These are phyloP conservation scores for Cardiospermum halicacabum DNA, from an alignment of 345 rosid species.

Conservation along the genomic window DNA sequence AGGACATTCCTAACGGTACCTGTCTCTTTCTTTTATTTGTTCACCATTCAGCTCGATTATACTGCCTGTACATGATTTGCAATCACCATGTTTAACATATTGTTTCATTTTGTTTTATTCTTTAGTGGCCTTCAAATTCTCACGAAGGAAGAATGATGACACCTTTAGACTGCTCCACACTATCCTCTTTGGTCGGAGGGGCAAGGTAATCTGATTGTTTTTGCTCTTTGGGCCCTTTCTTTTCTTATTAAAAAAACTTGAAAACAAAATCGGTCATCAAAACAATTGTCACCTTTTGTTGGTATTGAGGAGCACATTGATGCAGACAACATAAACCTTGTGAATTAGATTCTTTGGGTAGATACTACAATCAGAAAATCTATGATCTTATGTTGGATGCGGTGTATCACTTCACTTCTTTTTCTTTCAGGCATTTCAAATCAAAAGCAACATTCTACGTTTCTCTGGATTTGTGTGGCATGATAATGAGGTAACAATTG, in stretches of 20 bases:
- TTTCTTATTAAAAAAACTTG: not conserved
- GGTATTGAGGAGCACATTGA: not conserved
- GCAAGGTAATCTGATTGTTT: slow-evolving; percentile 47
- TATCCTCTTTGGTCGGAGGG: slow-evolving; percentile 78
- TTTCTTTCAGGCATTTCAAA: slow-evolving; percentile 70
- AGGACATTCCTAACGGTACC: slow-evolving; percentile 90
- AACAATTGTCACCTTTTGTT: not conserved
- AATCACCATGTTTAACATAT: not conserved
- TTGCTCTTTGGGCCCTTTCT: not conserved
- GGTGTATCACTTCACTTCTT: slow-evolving; percentile 22
- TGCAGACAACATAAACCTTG: not conserved
- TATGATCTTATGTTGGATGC: not conserved
- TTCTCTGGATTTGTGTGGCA: slow-evolving; percentile 96
- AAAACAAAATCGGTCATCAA: not conserved
- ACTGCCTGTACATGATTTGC: not conserved
- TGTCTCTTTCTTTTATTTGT: not conserved
- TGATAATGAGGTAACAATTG: slow-evolving; percentile 64
- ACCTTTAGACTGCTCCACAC: slow-evolving; percentile 66
- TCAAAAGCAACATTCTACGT: slow-evolving; percentile 72
- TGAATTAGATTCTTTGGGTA: slow-evolving; percentile 3
- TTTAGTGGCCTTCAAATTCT: slow-evolving; percentile 80
- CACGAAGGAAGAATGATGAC: slow-evolving; percentile 77
- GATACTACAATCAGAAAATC: slow-evolving; percentile 4
- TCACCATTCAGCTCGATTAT: not conserved
- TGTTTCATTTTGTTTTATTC: not conserved